Evolutionary conservation across 257 asterid genomes (phyloP).

Genomic region (Asclepias syriaca): DNA sequence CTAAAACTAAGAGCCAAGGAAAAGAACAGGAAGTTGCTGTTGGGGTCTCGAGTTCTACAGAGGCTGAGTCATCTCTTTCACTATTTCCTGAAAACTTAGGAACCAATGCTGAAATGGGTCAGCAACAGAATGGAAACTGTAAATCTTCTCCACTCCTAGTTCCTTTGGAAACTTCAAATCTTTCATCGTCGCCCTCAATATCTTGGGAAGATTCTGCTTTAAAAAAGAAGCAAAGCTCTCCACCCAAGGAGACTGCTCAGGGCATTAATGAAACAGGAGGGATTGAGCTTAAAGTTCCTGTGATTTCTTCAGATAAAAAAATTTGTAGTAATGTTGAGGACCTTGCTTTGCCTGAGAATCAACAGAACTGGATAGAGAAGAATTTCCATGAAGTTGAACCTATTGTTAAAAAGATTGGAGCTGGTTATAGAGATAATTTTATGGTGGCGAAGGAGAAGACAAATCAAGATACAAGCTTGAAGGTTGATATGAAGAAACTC

Average conservation of each 20-base stretch:
- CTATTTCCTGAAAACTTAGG: slow-evolving; percentile 20
- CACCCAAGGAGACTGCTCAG: slow-evolving; percentile 22
- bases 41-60: slow-evolving; percentile 20
- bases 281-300: slow-evolving; percentile 28
- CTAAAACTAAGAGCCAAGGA: slow-evolving; percentile 26
- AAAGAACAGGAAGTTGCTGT: slow-evolving; percentile 18
- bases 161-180: slow-evolving; percentile 20
- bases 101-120: slow-evolving; percentile 18
- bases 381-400: slow-evolving; percentile 86
- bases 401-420: slow-evolving; percentile 53
- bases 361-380: slow-evolving; percentile 73
- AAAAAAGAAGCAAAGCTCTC: slow-evolving; percentile 19
- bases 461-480: slow-evolving; percentile 36
- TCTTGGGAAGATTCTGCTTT: slow-evolving; percentile 16
- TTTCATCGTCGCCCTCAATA: slow-evolving; percentile 17
- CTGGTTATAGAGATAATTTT: slow-evolving; percentile 71
- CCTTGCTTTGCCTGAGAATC: slow-evolving; percentile 26
- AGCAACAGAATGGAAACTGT: slow-evolving; percentile 14
- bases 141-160: slow-evolving; percentile 15
- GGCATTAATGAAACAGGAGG: slow-evolving; percentile 22
- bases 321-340: slow-evolving; percentile 27
- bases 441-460: slow-evolving; percentile 61
- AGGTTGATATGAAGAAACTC: slow-evolving; percentile 37
- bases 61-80: slow-evolving; percentile 21
- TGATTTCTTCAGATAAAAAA: slow-evolving; percentile 23